Percentiles rank a stretch among this genome's conserved stretches.
Conservation (phyloP, 2,329 filamentous ascomycete genomes). For the Diaporthe citriasiana region DNA sequence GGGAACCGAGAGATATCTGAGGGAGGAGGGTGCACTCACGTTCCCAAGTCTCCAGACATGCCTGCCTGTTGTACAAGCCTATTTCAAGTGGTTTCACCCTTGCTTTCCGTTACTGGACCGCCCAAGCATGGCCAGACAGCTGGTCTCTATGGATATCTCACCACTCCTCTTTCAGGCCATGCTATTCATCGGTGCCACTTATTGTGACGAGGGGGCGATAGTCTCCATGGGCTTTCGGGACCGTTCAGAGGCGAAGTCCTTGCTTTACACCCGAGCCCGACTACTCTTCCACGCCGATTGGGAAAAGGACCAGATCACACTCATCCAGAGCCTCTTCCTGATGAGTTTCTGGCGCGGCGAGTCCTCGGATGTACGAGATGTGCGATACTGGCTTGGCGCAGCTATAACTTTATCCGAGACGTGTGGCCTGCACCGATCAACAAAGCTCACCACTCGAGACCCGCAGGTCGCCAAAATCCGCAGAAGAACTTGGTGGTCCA, state of each 20-base stretch:
- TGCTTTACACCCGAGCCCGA: constrained; percentile 41
- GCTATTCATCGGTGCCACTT: constrained; percentile 41
- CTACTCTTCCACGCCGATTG: constrained; percentile 40
- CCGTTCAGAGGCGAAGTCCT: constrained; percentile 40
- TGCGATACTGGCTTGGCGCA: constrained; percentile 42
- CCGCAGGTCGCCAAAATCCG: constrained; percentile 46
- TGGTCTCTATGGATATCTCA: constrained; percentile 38
- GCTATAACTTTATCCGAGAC: constrained; percentile 39
- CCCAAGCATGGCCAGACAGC: constrained; percentile 25
- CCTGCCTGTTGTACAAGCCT: constrained; percentile 45
- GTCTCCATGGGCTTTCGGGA: constrained; percentile 40
- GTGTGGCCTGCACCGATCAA: constrained; percentile 38
- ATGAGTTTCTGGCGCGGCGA: constrained; percentile 42
- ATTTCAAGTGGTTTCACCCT: constrained; percentile 43
- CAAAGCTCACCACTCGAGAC: constrained; percentile 43
- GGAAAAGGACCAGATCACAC: constrained; percentile 40
- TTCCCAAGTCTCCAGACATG: constrained; percentile 44
- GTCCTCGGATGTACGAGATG: constrained; percentile 39
- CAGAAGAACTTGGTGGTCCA: constrained; percentile 1
- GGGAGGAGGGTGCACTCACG: constrained; percentile 45
- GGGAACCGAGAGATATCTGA: constrained; percentile 44
- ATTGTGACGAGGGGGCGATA: constrained; percentile 36
- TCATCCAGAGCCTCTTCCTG: constrained; percentile 40
- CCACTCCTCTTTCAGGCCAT: constrained; percentile 39
- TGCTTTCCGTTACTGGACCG: constrained; percentile 41